A percentile compares a stretch with the other conserved stretches of the same genome.
These are phyloP conservation scores for Akanthomyces lecanii DNA, from an alignment of 2,329 filamentous ascomycete genomes.

Conservation along the genomic window DNA sequence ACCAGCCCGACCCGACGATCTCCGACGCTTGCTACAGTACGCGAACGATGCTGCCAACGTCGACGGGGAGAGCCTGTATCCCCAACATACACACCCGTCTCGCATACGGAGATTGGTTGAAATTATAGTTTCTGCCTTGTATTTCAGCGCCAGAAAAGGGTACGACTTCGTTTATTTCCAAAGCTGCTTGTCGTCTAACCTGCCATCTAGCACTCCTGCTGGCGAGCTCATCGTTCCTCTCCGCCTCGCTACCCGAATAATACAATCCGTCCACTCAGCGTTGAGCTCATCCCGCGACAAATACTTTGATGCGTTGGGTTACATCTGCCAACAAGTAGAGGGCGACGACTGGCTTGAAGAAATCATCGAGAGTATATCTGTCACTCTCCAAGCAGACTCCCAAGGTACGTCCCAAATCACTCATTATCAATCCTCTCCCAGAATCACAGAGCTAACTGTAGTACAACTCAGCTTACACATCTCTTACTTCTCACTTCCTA, in stretches of 20 bases:
- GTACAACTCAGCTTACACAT: slow-evolving; percentile 27
- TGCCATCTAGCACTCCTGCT: not conserved
- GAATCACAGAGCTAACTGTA: not conserved
- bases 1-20: slow-evolving; percentile 40
- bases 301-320: not conserved
- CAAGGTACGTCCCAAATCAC: not conserved
- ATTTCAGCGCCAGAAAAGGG: not conserved
- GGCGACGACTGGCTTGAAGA: not conserved
- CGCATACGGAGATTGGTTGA: slow-evolving; percentile 33
- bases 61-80: slow-evolving; percentile 34
- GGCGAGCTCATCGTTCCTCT: not conserved
- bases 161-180: not conserved
- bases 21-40: slow-evolving; percentile 44
- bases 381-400: not conserved
- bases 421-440: not conserved
- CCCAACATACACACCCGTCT: slow-evolving; percentile 26
- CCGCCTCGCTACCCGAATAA: slow-evolving; percentile 2
- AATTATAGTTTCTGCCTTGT: slow-evolving; percentile 35
- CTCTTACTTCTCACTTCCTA: slow-evolving; percentile 38
- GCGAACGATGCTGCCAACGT: slow-evolving; percentile 38
- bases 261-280: not conserved
- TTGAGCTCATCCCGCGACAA: not conserved
- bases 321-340: not conserved
- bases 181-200: not conserved
- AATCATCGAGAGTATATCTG: not conserved